A percentile compares a stretch with the other conserved stretches of the same genome.
Conservation (phyloP, 2,329 filamentous ascomycete species). For the Coniosporium uncinatum region DNA sequence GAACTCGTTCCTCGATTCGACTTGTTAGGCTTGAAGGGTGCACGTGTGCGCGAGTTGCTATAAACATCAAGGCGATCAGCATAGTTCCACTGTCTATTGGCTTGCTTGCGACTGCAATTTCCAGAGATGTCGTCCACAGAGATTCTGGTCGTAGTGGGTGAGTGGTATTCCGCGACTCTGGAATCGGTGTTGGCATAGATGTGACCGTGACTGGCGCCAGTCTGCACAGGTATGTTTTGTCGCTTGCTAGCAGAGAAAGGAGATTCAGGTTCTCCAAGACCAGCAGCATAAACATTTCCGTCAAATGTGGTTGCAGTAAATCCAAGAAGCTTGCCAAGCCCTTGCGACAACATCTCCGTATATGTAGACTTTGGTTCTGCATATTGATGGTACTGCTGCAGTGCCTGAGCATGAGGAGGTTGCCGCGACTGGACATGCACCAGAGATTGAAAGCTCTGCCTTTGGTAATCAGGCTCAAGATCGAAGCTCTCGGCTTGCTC, state of each 20-base stretch:
- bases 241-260: too few species aligned
- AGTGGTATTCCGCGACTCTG: background rate
- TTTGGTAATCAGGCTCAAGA: too few species aligned
- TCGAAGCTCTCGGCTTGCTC: background rate
- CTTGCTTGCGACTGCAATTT: background rate
- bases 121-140: background rate
- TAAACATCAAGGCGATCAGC: background rate
- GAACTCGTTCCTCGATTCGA: conserved; percentile 80
- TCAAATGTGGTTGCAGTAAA: background rate
- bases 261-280: too few species aligned
- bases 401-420: background rate
- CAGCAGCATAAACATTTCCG: too few species aligned
- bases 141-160: too few species aligned
- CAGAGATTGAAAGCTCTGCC: background rate
- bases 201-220: background rate
- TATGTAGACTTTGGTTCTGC: background rate
- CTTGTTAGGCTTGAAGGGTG: conserved; percentile 54
- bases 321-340: background rate
- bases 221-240: background rate
- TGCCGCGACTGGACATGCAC: background rate
- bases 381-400: background rate
- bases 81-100: background rate
- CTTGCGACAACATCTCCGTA: background rate
- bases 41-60: conserved; percentile 1
- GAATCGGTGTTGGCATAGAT: background rate